Conservation (phyloP, 2,329 filamentous ascomycete species). For the Pezicula neosporulosa region DNA sequence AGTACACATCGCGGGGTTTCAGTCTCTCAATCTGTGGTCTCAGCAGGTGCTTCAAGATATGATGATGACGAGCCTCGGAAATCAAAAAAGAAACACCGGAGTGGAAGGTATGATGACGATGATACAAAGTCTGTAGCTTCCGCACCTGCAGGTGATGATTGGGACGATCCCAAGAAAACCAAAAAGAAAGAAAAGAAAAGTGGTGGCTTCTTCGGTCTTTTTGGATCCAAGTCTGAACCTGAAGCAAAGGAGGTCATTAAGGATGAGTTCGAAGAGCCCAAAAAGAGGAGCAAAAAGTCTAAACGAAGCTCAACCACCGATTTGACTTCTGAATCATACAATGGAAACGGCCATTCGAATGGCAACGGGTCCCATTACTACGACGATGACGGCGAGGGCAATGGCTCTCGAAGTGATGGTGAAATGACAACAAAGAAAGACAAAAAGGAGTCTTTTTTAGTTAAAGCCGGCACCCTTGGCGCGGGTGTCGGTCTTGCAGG, state of each 20-base stretch:
- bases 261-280: slow-evolving; percentile 24
- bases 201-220: slow-evolving; percentile 41
- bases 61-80: slow-evolving; percentile 25
- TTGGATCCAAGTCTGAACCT: slow-evolving; percentile 32
- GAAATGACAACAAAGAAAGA: slow-evolving; percentile 23
- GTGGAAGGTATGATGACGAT: slow-evolving; percentile 41
- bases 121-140: slow-evolving; percentile 44
- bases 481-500: slow-evolving; percentile 63
- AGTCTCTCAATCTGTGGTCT: slow-evolving; percentile 46
- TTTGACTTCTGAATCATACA: slow-evolving; percentile 20
- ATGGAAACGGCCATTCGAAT: slow-evolving; percentile 19
- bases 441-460: slow-evolving; percentile 63
- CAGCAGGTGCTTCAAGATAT: slow-evolving; percentile 34
- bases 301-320: slow-evolving; percentile 26
- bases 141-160: slow-evolving; percentile 32
- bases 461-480: slow-evolving; percentile 67
- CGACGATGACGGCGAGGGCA: slow-evolving; percentile 17
- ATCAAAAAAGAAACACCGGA: slow-evolving; percentile 33
- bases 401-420: slow-evolving; percentile 16
- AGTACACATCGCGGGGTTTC: slow-evolving; percentile 39
- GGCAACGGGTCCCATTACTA: slow-evolving; percentile 14
- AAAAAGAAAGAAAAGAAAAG: slow-evolving; percentile 32
- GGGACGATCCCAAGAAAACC: slow-evolving; percentile 33
- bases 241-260: slow-evolving; percentile 19
- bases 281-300: slow-evolving; percentile 27